A percentile compares a stretch with the other conserved stretches of the same genome.
Conservation (phyloP, 2,329 filamentous ascomycete species). For the Fusarium graminum region DNA sequence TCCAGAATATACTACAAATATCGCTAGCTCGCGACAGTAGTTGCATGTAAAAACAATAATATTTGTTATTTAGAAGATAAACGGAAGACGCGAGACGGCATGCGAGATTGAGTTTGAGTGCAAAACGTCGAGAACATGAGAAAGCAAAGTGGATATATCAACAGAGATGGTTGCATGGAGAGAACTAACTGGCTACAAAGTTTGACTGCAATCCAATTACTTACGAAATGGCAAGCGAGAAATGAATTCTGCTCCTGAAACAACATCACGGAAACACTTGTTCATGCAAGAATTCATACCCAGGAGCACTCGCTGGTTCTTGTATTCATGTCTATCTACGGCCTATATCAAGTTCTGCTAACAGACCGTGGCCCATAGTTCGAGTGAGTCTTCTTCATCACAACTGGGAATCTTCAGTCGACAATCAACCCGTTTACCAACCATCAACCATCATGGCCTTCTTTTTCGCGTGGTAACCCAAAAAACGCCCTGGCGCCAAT, state of each 20-base stretch:
- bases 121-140: background rate
- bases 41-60: too few relatives aligned
- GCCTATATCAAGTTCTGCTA: conserved; percentile 38
- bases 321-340: conserved; percentile 37
- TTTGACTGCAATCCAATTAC: background rate
- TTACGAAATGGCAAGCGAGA: too few relatives aligned
- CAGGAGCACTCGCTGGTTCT: conserved; percentile 11
- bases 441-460: conserved; percentile 37
- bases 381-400: conserved; percentile 49
- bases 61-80: too few relatives aligned
- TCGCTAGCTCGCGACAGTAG: too few relatives aligned
- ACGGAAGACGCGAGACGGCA: background rate
- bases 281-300: conserved; percentile 7
- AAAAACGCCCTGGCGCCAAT: conserved; percentile 49
- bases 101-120: too few relatives aligned
- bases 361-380: conserved; percentile 40
- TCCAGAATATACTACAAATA: too few relatives aligned
- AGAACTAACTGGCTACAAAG: background rate
- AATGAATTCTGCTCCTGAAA: too few relatives aligned
- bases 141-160: background rate
- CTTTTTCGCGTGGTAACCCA: conserved; percentile 41
- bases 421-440: conserved; percentile 46
- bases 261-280: background rate
- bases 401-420: conserved; percentile 48
- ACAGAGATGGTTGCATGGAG: background rate